phyloP scores from a whole-genome alignment of 164 flowering plant species.

The Pachysandra terminalis region DNA sequence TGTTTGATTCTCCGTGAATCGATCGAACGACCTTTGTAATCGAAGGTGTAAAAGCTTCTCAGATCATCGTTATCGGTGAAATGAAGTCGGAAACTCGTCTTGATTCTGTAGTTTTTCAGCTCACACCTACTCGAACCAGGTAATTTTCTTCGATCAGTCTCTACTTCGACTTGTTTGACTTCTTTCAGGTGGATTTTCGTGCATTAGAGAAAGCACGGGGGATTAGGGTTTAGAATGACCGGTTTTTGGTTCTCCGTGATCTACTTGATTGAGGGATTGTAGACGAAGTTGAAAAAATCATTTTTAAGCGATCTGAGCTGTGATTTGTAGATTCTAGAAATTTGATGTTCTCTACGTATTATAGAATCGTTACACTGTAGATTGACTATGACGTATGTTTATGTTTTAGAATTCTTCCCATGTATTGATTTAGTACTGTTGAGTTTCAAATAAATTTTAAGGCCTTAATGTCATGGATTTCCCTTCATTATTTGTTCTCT shows the following conservation, averaged over 20 bases:
- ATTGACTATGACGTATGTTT: no score
- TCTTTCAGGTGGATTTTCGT: background rate
- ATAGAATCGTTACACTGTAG: no score
- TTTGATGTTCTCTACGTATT: no score
- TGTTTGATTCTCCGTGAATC: background rate
- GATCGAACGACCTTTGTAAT: background rate
- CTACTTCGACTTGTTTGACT: background rate
- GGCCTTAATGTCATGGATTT: background rate
- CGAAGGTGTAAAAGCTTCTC: background rate
- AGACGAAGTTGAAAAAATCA: background rate
- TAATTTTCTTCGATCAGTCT: conserved; percentile 15
- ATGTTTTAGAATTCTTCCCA: background rate
- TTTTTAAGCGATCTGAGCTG: background rate
- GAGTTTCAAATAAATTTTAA: background rate
- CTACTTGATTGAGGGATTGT: background rate
- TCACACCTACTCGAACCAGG: conserved; percentile 99
- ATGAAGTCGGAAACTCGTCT: conserved; percentile 84
- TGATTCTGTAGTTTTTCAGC: conserved; percentile 83
- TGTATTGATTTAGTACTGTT: background rate
- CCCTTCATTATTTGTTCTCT: background rate
- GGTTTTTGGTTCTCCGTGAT: background rate
- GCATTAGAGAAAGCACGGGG: background rate
- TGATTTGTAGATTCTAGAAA: background rate
- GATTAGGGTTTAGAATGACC: conserved; percentile 8
- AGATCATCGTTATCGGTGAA: conserved; percentile 5